Conservation (phyloP, 345 rosid species). For the Gossypium longicalyx region DNA sequence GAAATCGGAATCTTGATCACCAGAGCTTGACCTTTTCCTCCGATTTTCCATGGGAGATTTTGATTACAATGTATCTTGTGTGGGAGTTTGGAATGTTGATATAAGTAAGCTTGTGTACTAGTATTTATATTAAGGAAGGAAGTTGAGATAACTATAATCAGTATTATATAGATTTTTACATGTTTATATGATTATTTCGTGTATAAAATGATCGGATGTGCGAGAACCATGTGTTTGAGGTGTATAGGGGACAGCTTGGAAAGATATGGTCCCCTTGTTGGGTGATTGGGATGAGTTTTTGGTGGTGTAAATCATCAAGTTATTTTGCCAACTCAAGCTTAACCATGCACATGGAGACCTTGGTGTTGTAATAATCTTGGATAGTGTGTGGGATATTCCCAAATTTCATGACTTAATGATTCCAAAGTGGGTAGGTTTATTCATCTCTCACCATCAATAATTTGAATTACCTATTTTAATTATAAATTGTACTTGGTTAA, state of each 20-base stretch:
- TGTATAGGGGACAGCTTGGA: neutral
- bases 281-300: neutral
- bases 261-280: neutral
- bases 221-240: too few species aligned
- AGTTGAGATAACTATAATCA: neutral
- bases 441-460: neutral
- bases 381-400: neutral
- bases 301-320: constrained; percentile 6
- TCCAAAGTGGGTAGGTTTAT: neutral
- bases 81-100: neutral
- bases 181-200: too few species aligned
- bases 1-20: constrained; percentile 42
- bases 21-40: constrained; percentile 11
- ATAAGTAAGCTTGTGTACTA: neutral
- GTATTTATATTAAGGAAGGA: neutral
- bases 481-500: too few species aligned
- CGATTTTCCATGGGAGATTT: neutral
- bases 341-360: constrained; percentile 1
- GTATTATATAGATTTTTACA: too few species aligned
- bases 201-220: too few species aligned
- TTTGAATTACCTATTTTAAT: neutral
- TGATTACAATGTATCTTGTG: neutral
- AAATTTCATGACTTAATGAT: neutral
- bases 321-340: constrained; percentile 5
- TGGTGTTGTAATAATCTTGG: neutral